Conservation (phyloP, 192 early-diverging fungal species). For the Backusella tuberculispora region DNA sequence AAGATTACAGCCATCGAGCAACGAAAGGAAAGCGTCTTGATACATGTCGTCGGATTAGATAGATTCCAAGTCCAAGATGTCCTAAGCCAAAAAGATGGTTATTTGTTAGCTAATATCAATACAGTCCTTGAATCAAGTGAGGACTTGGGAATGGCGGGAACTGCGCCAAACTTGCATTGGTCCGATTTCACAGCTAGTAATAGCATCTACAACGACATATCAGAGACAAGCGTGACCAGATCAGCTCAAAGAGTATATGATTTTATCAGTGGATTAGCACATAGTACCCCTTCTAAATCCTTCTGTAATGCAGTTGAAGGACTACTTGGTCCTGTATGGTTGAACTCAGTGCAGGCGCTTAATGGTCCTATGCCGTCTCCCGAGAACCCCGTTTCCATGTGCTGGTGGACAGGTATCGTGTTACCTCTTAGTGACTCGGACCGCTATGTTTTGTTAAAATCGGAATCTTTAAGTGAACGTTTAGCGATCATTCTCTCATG, state of each 20-base stretch:
- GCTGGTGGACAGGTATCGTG: conserved; percentile 29
- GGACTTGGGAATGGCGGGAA: not conserved
- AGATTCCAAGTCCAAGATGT: conserved; percentile 8
- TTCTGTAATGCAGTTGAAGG: conserved; percentile 22
- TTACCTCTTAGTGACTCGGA: conserved; percentile 20
- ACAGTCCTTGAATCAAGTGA: not conserved
- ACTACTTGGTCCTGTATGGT: conserved; percentile 24
- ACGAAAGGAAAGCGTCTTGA: not conserved
- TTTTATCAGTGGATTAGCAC: conserved; percentile 11
- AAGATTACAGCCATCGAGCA: conserved; percentile 19
- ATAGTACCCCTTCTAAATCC: conserved; percentile 18
- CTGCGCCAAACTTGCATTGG: not conserved
- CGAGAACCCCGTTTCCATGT: conserved; percentile 13
- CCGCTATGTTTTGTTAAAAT: not conserved
- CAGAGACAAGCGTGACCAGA: not conserved
- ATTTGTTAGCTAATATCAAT: not conserved
- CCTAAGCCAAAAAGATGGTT: not conserved
- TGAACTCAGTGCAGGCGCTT: conserved; percentile 11
- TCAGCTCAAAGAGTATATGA: conserved; percentile 1
- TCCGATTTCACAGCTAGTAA: not conserved
- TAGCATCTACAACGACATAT: not conserved
- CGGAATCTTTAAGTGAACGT: not conserved
- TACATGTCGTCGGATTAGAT: conserved; percentile 16
- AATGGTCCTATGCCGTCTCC: conserved; percentile 23
- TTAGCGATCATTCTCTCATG: conserved; percentile 6